phyloP scores from a whole-genome alignment of 768 basidiomycete genomes.

The Suillus variegatus region DNA sequence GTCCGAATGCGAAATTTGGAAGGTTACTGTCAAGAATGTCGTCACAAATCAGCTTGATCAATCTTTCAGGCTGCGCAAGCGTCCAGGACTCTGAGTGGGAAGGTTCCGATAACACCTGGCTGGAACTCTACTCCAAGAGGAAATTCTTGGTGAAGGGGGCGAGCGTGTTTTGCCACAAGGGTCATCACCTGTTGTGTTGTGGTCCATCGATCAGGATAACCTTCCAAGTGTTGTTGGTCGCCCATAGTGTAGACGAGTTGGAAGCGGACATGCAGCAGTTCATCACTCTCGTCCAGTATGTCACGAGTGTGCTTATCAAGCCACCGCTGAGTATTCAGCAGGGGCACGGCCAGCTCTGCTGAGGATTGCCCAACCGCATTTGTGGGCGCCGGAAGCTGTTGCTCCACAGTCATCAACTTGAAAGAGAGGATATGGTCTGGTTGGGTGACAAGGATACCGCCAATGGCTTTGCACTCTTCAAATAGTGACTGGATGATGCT shows the following conservation, averaged over 20 bases:
- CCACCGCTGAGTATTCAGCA: constrained; percentile 26
- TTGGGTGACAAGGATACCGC: constrained; percentile 46
- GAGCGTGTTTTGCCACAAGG: constrained; percentile 17
- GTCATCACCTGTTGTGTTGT: constrained; percentile 39
- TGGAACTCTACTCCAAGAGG: constrained; percentile 12
- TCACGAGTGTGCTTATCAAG: constrained; percentile 27
- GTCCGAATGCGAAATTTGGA: constrained; percentile 19
- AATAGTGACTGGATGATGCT: constrained; percentile 12
- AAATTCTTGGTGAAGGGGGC: background rate
- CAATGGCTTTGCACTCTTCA: constrained; percentile 32
- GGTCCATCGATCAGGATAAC: constrained; percentile 44
- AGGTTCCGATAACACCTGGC: background rate
- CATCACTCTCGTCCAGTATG: constrained; percentile 34
- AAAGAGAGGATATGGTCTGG: constrained; percentile 55
- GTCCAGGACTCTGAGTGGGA: constrained; percentile 12
- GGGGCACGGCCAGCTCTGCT: constrained; percentile 11
- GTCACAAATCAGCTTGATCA: background rate
- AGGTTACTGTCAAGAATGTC: constrained; percentile 23
- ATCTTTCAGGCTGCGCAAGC: background rate
- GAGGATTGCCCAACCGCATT: background rate
- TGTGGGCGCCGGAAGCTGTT: constrained; percentile 9
- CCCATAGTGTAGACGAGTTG: constrained; percentile 49
- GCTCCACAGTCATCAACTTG: constrained; percentile 41
- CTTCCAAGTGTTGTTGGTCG: constrained; percentile 36
- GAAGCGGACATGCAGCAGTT: constrained; percentile 43